Percentiles rank a stretch among this genome's conserved stretches.
Evolutionary conservation across 208 protist genomes (phyloP).

Genomic region (Wallacemonas collosoma): DNA sequence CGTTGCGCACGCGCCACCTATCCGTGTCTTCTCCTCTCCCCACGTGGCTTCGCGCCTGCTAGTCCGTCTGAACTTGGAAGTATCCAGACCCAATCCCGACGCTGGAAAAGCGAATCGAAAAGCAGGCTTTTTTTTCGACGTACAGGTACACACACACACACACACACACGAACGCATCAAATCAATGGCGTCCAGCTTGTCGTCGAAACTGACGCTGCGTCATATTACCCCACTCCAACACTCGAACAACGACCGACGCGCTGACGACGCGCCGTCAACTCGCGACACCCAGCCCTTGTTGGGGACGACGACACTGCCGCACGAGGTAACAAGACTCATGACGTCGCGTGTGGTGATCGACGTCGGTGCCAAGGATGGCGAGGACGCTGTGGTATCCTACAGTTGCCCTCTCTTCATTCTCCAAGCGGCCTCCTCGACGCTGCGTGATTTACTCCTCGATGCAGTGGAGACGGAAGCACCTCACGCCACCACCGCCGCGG

Average conservation of each 20-base stretch:
- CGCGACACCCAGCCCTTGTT: background rate
- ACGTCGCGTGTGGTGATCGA: constrained; percentile 25
- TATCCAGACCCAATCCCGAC: too few species aligned
- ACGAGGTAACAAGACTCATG: constrained; percentile 2
- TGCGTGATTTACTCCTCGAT: constrained; percentile 47
- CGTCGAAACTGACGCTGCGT: background rate
- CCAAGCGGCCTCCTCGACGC: constrained; percentile 29
- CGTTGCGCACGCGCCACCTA: too few species aligned
- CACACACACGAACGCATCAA: background rate
- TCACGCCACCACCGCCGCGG: background rate
- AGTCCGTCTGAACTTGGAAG: too few species aligned
- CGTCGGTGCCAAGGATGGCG: constrained; percentile 11
- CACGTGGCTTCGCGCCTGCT: too few species aligned
- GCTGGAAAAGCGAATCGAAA: too few species aligned
- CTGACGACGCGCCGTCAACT: background rate
- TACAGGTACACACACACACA: background rate
- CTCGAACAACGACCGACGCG: background rate
- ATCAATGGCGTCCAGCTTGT: background rate
- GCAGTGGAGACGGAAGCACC: constrained; percentile 13
- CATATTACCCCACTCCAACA: background rate
- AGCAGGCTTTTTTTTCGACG: background rate
- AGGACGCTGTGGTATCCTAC: constrained; percentile 16
- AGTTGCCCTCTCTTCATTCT: constrained; percentile 47
- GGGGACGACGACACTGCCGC: background rate
- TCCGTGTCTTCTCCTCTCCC: too few species aligned